Evolutionary conservation across 2,329 filamentous ascomycete genomes (phyloP).

Genomic region (Hortaea werneckii): DNA sequence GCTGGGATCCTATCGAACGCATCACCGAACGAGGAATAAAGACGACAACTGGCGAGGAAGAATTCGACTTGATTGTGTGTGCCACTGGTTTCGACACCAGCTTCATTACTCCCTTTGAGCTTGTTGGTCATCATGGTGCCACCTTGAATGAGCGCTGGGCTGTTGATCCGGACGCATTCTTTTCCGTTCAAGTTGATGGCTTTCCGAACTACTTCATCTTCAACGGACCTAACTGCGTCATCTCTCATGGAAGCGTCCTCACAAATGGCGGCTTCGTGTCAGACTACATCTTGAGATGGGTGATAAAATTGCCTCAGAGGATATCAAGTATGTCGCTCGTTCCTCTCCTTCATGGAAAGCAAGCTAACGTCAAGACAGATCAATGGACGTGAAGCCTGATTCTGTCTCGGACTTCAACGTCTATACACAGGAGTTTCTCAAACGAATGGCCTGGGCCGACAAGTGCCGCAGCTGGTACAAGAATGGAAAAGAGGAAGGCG

Average conservation of each 20-base stretch:
- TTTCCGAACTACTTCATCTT: conserved; percentile 24
- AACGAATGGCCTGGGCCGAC: conserved; percentile 2
- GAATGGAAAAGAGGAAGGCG: conserved; percentile 1
- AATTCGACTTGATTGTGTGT: conserved; percentile 37
- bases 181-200: conserved; percentile 16
- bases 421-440: conserved; percentile 2
- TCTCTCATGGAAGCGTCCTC: conserved; percentile 1
- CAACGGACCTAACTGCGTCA: conserved; percentile 12
- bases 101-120: conserved; percentile 20
- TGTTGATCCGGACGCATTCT: conserved; percentile 13
- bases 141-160: conserved; percentile 11
- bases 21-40: neutral
- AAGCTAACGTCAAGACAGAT: neutral
- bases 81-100: conserved; percentile 29
- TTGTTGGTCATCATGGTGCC: conserved; percentile 27
- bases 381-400: conserved; percentile 1
- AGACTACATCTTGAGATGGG: conserved; percentile 1
- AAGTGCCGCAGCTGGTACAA: conserved; percentile 5
- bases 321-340: conserved; percentile 1
- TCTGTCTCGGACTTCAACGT: conserved; percentile 1
- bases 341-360: neutral
- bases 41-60: conserved; percentile 2
- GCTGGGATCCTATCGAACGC: neutral
- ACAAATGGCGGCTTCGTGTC: conserved; percentile 1
- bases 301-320: conserved; percentile 1